Percentiles rank a stretch among this genome's conserved stretches.
Evolutionary conservation across 768 basidiomycete genomes (phyloP).

Genomic region (Lactifluus rugatus): DNA sequence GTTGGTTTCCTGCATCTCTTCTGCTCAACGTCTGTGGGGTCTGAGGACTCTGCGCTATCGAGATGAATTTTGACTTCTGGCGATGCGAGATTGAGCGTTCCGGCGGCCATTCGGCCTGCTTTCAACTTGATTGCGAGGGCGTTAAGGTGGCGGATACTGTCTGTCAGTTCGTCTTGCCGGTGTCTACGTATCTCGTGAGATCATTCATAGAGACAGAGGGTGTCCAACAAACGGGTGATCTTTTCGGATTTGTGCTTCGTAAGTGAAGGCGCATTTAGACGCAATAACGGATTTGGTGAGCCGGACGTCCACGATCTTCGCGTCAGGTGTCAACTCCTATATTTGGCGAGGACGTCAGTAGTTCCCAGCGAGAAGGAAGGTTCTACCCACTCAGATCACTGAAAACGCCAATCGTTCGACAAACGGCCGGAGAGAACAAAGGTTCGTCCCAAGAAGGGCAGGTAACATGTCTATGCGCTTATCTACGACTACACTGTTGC

Average conservation of each 20-base stretch:
- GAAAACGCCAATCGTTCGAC: slow-evolving; percentile 95
- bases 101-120: slow-evolving; percentile 81
- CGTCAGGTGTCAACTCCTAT: slow-evolving; percentile 83
- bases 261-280: slow-evolving; percentile 93
- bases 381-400: slow-evolving; percentile 74
- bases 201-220: neutral
- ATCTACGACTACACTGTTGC: slow-evolving; percentile 98
- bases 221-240: slow-evolving; percentile 68
- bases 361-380: neutral
- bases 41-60: slow-evolving; percentile 85
- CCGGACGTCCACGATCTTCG: slow-evolving; percentile 80
- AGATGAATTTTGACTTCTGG: slow-evolving; percentile 97
- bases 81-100: slow-evolving; percentile 96
- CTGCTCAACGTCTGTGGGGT: slow-evolving; percentile 95
- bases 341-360: slow-evolving; percentile 10
- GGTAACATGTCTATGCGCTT: slow-evolving; percentile 99
- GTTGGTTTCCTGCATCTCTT: slow-evolving; percentile 86
- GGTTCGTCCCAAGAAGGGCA: slow-evolving; percentile 82
- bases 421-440: slow-evolving; percentile 85
- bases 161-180: slow-evolving; percentile 69
- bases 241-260: slow-evolving; percentile 89
- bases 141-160: slow-evolving; percentile 84
- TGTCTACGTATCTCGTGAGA: slow-evolving; percentile 36
- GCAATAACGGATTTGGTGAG: slow-evolving; percentile 97
- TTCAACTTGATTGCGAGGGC: slow-evolving; percentile 75